Percentiles rank a stretch among this genome's conserved stretches.
Conservation (phyloP, 306 rosid species). For the Mucuna pruriens region DNA sequence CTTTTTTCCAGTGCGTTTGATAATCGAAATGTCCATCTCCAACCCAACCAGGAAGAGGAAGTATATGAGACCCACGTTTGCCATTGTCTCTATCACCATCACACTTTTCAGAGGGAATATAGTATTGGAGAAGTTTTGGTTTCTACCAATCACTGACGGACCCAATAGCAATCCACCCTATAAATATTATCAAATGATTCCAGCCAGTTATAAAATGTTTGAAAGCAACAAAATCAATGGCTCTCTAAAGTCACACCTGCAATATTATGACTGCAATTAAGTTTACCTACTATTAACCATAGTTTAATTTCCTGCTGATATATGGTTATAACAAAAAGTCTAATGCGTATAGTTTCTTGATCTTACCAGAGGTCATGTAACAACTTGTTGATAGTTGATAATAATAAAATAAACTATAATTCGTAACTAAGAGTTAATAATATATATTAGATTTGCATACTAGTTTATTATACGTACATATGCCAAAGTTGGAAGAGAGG, state of each 20-base stretch:
- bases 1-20: conserved; percentile 63
- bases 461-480: not conserved
- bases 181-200: not conserved
- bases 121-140: conserved; percentile 32
- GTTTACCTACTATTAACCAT: not conserved
- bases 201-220: not conserved
- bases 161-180: conserved; percentile 92
- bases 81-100: conserved; percentile 83
- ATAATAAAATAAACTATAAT: not conserved
- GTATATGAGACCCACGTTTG: conserved; percentile 77
- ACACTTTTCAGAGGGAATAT: conserved; percentile 81
- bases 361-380: not conserved
- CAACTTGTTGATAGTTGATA: not conserved
- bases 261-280: not conserved
- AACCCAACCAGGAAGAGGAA: conserved; percentile 81
- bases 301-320: not conserved
- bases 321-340: not conserved
- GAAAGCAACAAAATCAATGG: not conserved
- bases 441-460: not conserved
- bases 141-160: conserved; percentile 76
- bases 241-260: not conserved
- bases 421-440: not conserved
- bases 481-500: not conserved
- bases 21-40: conserved; percentile 76
- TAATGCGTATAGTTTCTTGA: not conserved